These are phyloP conservation scores for Phytophthora capsici DNA, from an alignment of 352 stramenopile species.

Conservation along the genomic window DNA sequence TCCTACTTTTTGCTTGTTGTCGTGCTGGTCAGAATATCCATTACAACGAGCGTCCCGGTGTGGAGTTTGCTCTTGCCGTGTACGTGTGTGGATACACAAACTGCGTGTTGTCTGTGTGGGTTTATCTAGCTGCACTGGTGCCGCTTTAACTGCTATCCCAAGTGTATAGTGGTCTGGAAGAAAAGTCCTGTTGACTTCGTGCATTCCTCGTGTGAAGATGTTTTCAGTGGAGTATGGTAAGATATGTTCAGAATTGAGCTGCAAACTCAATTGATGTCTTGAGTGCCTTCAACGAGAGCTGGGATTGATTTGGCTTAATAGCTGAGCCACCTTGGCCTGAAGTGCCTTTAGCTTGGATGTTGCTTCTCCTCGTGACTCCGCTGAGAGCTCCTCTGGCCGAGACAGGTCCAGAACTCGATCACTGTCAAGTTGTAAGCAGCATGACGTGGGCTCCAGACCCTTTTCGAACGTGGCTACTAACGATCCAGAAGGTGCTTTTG, in stretches of 20 bases:
- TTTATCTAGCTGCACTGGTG: constrained; percentile 88
- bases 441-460: constrained; percentile 48
- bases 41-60: constrained; percentile 77
- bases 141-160: constrained; percentile 19
- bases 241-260: too few species aligned
- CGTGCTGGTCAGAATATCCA: constrained; percentile 83
- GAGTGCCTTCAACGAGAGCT: constrained; percentile 45
- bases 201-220: too few species aligned
- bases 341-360: constrained; percentile 71
- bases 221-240: too few species aligned
- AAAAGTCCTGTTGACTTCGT: too few species aligned
- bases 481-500: constrained; percentile 59
- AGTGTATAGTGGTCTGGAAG: too few species aligned
- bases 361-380: constrained; percentile 59
- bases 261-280: constrained; percentile 61
- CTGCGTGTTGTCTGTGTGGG: constrained; percentile 92
- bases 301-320: constrained; percentile 69
- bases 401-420: constrained; percentile 70
- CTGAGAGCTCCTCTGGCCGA: constrained; percentile 64
- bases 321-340: constrained; percentile 69
- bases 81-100: constrained; percentile 88
- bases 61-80: constrained; percentile 92
- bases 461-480: constrained; percentile 72
- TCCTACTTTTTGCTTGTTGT: constrained; percentile 7
- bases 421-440: constrained; percentile 68